A percentile compares a stretch with the other conserved stretches of the same genome.
phyloP scores from a whole-genome alignment of 2,329 filamentous ascomycete species.

The Corinectria fuckeliana region DNA sequence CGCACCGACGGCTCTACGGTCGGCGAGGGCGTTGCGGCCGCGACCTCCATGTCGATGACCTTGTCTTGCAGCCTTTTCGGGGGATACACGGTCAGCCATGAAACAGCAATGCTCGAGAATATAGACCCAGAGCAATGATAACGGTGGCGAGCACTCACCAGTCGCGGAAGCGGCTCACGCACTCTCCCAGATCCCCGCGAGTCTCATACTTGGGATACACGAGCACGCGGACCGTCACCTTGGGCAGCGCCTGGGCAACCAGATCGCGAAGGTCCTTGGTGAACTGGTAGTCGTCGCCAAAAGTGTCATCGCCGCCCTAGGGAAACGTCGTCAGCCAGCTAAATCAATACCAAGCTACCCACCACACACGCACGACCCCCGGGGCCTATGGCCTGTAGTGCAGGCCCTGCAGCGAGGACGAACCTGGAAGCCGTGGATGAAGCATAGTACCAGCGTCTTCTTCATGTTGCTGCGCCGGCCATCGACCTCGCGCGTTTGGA shows the following conservation, averaged over 20 bases:
- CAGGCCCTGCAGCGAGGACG: constrained; percentile 12
- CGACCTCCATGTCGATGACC: constrained; percentile 93
- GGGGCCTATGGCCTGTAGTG: constrained; percentile 20
- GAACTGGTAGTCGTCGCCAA: constrained; percentile 69
- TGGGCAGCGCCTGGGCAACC: constrained; percentile 70
- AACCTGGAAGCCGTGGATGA: constrained; percentile 89
- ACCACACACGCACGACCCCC: neutral
- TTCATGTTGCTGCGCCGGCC: constrained; percentile 50
- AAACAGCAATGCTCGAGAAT: too few species aligned
- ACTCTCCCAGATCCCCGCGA: constrained; percentile 75
- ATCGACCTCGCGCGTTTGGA: constrained; percentile 9
- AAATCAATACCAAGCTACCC: neutral
- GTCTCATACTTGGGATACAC: constrained; percentile 86
- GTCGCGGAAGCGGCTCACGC: constrained; percentile 75
- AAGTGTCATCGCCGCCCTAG: constrained; percentile 79
- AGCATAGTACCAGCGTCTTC: constrained; percentile 81
- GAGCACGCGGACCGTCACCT: constrained; percentile 69
- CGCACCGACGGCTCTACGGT: constrained; percentile 86
- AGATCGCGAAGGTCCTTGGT: constrained; percentile 73
- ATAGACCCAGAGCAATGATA: neutral
- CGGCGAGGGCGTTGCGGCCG: constrained; percentile 77
- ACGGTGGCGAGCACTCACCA: constrained; percentile 61
- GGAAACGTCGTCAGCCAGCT: neutral
- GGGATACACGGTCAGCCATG: too few species aligned
- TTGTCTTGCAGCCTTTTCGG: constrained; percentile 79